Evolutionary conservation across 345 rosid genomes (phyloP), one percentile per base, ranked within the genome.

Genomic region (Rhodamnia rubescens): DNA sequence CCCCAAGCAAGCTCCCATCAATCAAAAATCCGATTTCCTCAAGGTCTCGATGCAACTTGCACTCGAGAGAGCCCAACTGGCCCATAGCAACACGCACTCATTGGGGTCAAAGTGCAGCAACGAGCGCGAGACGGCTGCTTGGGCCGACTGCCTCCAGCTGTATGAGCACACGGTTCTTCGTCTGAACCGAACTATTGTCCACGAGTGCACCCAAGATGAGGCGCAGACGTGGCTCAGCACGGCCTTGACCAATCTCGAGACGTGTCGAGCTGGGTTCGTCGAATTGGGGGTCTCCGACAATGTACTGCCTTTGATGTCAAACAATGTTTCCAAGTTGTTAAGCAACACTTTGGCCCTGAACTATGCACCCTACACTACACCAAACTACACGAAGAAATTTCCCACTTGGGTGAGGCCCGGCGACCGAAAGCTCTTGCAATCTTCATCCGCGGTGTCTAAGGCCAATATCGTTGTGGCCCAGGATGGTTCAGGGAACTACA

Each of bases 201-300:
- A 92, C 36, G 91, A 87, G 47, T 91, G 96, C 90, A 91, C 93
- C 81, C 87, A 91, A 54, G 89, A 87, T 47, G 99, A 96, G 49
- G 64, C 92, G 1, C 98, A 96, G 74, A 95, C 99, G n/a, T 97
- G 99, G 98, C 96, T 97, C 74, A 97, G 99, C 88, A 84, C 96
- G 3, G 98, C 99, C 49, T 89, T 97, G 20, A 97, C 98, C 64
- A 94, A 93, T 86, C 91, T 97, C 22, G 96, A 94, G 85, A 97
- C 98, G 0, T 95, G 98, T 85, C 82, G 87, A 42, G 75, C 90
- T 5, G 98, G 99, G 64, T 96, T 95, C 81, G 18, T 64, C 26
- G 99, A 97, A 64, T 91, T 97, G 1, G 96, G 98, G 6, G 92
- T 95, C 18, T 51, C 91, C 0, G 92, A 93, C 75, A 61, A 82